phyloP scores from a whole-genome alignment of 164 flowering plant species.

The Buxus sempervirens region DNA sequence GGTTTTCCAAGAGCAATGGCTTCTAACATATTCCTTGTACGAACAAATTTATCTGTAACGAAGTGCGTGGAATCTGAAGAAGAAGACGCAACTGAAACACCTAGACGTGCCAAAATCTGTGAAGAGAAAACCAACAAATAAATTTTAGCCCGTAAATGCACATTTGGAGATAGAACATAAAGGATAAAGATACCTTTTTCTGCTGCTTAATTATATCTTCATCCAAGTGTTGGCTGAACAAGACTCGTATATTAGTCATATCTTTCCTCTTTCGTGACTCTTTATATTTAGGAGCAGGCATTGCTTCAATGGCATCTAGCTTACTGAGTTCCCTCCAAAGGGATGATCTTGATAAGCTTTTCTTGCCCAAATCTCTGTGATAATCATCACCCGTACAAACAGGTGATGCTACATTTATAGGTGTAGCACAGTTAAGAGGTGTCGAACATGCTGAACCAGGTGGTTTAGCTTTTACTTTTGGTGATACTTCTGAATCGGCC shows the following conservation, averaged over 20 bases:
- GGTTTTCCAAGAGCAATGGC: conserved; percentile 91
- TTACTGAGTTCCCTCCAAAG: conserved; percentile 45
- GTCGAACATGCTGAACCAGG: conserved; percentile 39
- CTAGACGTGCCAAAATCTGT: conserved; percentile 66
- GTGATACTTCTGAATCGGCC: conserved; percentile 24
- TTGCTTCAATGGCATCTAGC: conserved; percentile 24
- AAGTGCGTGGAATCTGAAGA: conserved; percentile 88
- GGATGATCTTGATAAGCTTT: conserved; percentile 28
- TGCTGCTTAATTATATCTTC: conserved; percentile 74
- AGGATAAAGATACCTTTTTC: conserved; percentile 58
- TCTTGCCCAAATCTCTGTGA: conserved; percentile 45
- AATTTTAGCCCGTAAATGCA: neutral
- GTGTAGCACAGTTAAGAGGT: conserved; percentile 40
- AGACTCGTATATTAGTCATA: conserved; percentile 43
- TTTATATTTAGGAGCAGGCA: conserved; percentile 27
- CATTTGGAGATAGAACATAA: neutral
- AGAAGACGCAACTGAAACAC: conserved; percentile 49
- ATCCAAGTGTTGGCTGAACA: conserved; percentile 85
- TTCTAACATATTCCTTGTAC: conserved; percentile 93
- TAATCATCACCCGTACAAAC: conserved; percentile 68
- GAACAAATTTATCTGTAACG: conserved; percentile 73
- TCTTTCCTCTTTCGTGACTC: conserved; percentile 68
- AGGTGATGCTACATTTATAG: conserved; percentile 56
- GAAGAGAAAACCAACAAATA: conserved; percentile 7
- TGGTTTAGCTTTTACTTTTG: conserved; percentile 22